Conservation (phyloP, 352 stramenopile genomes). For the Salisapilia sapeloensis region DNA sequence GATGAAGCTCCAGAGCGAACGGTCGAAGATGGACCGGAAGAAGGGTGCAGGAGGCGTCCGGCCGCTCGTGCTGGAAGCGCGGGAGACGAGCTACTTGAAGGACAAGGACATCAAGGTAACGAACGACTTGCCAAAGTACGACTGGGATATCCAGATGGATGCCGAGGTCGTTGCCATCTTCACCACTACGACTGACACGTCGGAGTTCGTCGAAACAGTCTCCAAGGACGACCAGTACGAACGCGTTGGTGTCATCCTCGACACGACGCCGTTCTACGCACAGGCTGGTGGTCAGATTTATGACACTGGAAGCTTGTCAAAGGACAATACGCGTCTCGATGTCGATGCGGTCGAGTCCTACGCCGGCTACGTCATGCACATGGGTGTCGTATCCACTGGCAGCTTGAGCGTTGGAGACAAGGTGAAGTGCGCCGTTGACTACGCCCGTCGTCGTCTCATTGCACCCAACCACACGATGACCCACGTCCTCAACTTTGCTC, state of each 20-base stretch:
- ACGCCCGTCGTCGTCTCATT: slow-evolving; percentile 82
- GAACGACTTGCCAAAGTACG: slow-evolving; percentile 91
- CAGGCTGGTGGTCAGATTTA: slow-evolving; percentile 95
- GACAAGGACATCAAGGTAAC: slow-evolving; percentile 74
- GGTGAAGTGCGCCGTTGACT: slow-evolving; percentile 89
- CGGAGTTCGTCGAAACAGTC: slow-evolving; percentile 63
- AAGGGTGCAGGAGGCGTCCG: slow-evolving; percentile 55
- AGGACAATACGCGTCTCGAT: slow-evolving; percentile 22
- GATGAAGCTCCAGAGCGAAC: slow-evolving; percentile 84
- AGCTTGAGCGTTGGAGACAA: slow-evolving; percentile 72
- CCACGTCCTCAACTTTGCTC: slow-evolving; percentile 96
- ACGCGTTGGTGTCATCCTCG: slow-evolving; percentile 91
- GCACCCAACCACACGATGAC: slow-evolving; percentile 99
- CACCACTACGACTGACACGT: slow-evolving; percentile 80
- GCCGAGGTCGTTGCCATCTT: slow-evolving; percentile 89
- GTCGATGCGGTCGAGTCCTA: slow-evolving; percentile 91
- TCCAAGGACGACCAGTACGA: slow-evolving; percentile 68
- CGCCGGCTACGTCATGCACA: slow-evolving; percentile 93
- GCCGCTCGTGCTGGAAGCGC: slow-evolving; percentile 87
- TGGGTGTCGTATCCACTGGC: slow-evolving; percentile 55
- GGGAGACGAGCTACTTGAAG: slow-evolving; percentile 85
- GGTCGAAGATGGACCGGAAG: slow-evolving; percentile 79
- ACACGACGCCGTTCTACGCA: slow-evolving; percentile 96
- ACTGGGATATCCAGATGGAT: slow-evolving; percentile 67
- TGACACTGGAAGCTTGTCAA: slow-evolving; percentile 80